phyloP scores from a whole-genome alignment of 1,139 yeast species.

The Diutina pseudorugosa region DNA sequence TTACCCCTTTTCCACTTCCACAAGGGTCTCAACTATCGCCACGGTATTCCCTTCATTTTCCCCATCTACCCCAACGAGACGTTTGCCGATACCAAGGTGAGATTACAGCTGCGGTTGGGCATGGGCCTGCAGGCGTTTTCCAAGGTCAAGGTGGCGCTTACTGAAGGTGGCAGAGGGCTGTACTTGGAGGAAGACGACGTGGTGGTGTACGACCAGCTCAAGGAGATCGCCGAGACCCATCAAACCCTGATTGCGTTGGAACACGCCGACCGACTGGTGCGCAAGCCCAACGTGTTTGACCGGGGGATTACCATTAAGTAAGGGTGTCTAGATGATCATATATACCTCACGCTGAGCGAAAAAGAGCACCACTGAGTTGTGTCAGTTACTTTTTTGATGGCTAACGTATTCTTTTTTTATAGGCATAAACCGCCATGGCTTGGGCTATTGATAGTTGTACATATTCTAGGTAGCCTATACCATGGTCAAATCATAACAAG shows the following conservation, averaged over 20 bases:
- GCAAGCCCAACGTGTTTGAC: constrained; percentile 35
- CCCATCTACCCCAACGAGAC: constrained; percentile 54
- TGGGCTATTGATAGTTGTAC: too few relatives aligned
- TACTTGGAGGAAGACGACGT: constrained; percentile 44
- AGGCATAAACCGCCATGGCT: too few relatives aligned
- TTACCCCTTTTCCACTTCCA: constrained; percentile 58
- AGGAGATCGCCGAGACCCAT: constrained; percentile 25
- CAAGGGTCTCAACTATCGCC: constrained; percentile 56
- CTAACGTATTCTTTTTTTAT: too few relatives aligned
- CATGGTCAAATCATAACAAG: too few relatives aligned
- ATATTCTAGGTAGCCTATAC: neutral
- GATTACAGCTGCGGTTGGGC: constrained; percentile 62
- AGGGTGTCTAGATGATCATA: neutral
- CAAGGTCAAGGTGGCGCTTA: constrained; percentile 55
- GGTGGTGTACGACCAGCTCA: constrained; percentile 38
- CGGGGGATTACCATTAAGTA: neutral
- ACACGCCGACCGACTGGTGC: constrained; percentile 64
- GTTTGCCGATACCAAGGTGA: constrained; percentile 48
- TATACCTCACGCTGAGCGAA: too few relatives aligned
- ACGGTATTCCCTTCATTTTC: constrained; percentile 84
- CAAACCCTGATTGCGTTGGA: constrained; percentile 55
- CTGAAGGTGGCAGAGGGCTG: constrained; percentile 28
- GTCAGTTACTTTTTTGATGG: too few relatives aligned
- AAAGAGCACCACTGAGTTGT: too few relatives aligned
- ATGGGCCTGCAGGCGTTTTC: constrained; percentile 70